Percentiles rank a stretch among this genome's conserved stretches.
Conservation (phyloP, 805 yeast species). For the Yarrowia alimentaria region DNA sequence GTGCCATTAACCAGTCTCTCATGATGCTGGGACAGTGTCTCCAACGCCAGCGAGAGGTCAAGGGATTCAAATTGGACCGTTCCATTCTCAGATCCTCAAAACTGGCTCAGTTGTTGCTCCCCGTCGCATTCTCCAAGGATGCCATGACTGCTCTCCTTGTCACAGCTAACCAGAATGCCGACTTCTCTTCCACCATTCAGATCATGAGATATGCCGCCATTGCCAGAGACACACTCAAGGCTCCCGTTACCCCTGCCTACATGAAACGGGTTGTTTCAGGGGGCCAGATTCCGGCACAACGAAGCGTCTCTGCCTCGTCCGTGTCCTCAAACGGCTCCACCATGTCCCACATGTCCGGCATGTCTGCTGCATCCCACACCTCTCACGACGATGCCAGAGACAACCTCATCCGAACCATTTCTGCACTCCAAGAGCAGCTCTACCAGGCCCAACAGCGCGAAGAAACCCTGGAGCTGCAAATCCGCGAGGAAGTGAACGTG, state of each 20-base stretch:
- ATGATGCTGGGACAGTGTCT: conserved; percentile 53
- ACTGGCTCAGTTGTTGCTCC: conserved; percentile 49
- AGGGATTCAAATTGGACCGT: conserved; percentile 39
- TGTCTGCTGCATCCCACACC: conserved; percentile 6
- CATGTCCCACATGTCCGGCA: conserved; percentile 6
- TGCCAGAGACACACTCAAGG: conserved; percentile 33
- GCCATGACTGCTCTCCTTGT: conserved; percentile 41
- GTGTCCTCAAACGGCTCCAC: conserved; percentile 8
- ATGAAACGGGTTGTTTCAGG: conserved; percentile 1
- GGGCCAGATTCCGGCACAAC: conserved; percentile 1
- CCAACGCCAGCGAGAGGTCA: conserved; percentile 40
- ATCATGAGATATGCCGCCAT: conserved; percentile 39
- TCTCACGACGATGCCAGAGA: conserved; percentile 12
- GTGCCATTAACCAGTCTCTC: conserved; percentile 50
- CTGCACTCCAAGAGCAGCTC: conserved; percentile 26
- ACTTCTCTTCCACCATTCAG: conserved; percentile 39
- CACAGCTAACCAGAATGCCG: conserved; percentile 45
- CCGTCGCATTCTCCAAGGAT: conserved; percentile 42
- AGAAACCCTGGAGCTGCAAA: conserved; percentile 32
- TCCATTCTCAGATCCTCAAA: conserved; percentile 50
- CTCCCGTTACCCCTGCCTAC: conserved; percentile 14
- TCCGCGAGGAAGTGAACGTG: conserved; percentile 38
- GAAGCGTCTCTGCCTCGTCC: conserved; percentile 14
- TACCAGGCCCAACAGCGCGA: conserved; percentile 26
- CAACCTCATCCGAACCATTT: conserved; percentile 22